Evolutionary conservation across 2,329 filamentous ascomycete genomes (phyloP), one percentile per base, ranked within the genome.

Genomic region (Colletotrichum destructivum): DNA sequence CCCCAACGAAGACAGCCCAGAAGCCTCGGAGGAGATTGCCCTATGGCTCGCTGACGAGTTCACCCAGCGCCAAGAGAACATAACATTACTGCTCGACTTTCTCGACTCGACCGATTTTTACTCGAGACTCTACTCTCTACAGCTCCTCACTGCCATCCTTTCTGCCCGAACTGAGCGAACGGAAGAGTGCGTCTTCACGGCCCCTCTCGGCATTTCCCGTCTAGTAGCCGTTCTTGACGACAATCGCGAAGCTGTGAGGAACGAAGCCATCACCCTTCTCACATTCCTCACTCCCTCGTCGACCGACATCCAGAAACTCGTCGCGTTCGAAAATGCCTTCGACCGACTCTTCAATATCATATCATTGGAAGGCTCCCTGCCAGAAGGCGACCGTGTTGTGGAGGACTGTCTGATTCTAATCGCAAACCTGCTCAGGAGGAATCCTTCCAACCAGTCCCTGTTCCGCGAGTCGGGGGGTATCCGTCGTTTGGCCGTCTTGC

Each of bases 41-140:
- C 86, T 98, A 38, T 99, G 96, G 95, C 88, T 99, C 71, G 96
- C 96, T 65, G 96, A 99, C 83, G 96, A 98, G 82, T 99, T 99
- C 81, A 98, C 96, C 44, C 95, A 98, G 87, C 92, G 94, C 74
- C 95, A 98, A 89, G 96, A 98, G 83, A 98, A 99, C 81, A 96
- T 98, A 73, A 96, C 94, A 2, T 86, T 96, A 18, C 89, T 99
- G 31, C 89, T 99, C 72, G 93, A 96, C 79, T 93, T 99, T 67
- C 88, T 99, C 75, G 96, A 98, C 75, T 91, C 92, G 16, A 88
- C 87, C 75, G 95, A 98, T 77, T 97, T 98, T 78, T 98, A 97
- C 82, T 93, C 94, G 26, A 92, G 96, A 31, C 88, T 98, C 0
- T 98, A 98, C 82, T 93, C 94, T 5, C 85, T 99, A 38, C 95